Conservation (phyloP, 768 basidiomycete species). For the Auricularia sp. region DNA sequence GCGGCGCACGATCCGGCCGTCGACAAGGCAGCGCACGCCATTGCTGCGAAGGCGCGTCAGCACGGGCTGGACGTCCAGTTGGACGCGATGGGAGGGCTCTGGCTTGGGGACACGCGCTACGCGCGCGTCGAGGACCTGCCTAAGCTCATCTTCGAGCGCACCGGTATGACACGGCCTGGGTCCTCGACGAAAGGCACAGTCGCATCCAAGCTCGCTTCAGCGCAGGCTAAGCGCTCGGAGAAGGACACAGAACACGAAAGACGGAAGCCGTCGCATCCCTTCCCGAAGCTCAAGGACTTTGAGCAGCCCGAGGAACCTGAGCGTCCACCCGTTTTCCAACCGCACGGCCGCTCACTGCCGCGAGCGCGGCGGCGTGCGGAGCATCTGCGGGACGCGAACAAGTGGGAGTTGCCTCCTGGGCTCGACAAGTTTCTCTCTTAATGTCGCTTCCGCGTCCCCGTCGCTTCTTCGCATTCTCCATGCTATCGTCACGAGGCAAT, state of each 20-base stretch:
- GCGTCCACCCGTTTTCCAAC: too few species aligned
- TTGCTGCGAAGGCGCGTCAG: not conserved
- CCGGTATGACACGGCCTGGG: not conserved
- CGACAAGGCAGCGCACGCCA: not conserved
- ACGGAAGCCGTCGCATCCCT: too few species aligned
- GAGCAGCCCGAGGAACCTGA: too few species aligned
- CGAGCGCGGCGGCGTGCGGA: not conserved
- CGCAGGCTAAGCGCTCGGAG: not conserved
- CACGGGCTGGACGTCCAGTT: not conserved
- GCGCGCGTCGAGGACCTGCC: not conserved
- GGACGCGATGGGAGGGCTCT: not conserved
- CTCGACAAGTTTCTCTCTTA: not conserved
- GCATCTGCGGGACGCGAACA: not conserved
- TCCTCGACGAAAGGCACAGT: not conserved
- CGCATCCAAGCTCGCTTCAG: not conserved
- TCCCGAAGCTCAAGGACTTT: too few species aligned
- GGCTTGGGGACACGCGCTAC: not conserved
- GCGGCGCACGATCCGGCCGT: not conserved
- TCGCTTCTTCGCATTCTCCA: too few species aligned
- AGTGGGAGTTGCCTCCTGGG: not conserved
- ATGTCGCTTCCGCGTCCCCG: not conserved
- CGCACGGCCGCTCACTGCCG: not conserved
- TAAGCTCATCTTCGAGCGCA: not conserved
- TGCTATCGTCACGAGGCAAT: too few species aligned
- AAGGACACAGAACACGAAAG: too few species aligned